A percentile compares a stretch with the other conserved stretches of the same genome.
Evolutionary conservation across 2,329 filamentous ascomycete species (phyloP).

Genomic region (Periconia digitata): DNA sequence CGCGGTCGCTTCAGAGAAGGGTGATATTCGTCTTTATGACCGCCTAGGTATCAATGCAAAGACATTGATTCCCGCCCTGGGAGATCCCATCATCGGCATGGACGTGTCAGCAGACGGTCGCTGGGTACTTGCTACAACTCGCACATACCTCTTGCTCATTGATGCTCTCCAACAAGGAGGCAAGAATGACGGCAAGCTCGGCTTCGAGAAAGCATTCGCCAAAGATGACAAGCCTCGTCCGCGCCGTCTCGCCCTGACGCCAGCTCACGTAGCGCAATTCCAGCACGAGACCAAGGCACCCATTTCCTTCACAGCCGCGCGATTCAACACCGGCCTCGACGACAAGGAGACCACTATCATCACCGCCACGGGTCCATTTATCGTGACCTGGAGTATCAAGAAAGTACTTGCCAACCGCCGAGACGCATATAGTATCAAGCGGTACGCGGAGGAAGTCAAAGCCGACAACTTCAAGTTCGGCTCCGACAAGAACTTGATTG

Average conservation of each 20-base stretch:
- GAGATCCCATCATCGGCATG: conserved; percentile 90
- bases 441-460: conserved; percentile 92
- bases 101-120: conserved; percentile 94
- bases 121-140: conserved; percentile 92
- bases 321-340: conserved; percentile 88
- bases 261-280: conserved; percentile 94
- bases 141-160: conserved; percentile 91
- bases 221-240: conserved; percentile 94
- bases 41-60: conserved; percentile 96
- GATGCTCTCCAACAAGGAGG: conserved; percentile 88
- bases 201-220: conserved; percentile 90
- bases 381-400: conserved; percentile 94
- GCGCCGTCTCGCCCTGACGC: conserved; percentile 82
- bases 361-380: conserved; percentile 93
- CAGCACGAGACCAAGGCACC: conserved; percentile 90
- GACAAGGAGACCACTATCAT: conserved; percentile 89
- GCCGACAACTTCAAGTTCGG: conserved; percentile 98
- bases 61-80: conserved; percentile 92
- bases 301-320: conserved; percentile 84
- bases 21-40: conserved; percentile 95
- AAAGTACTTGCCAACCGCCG: conserved; percentile 80
- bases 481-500: conserved; percentile 96
- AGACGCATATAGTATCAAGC: conserved; percentile 93
- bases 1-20: conserved; percentile 95
- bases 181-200: conserved; percentile 97